Evolutionary conservation across 2,329 filamentous ascomycete genomes (phyloP).

Genomic region (Sporothrix curviconia): DNA sequence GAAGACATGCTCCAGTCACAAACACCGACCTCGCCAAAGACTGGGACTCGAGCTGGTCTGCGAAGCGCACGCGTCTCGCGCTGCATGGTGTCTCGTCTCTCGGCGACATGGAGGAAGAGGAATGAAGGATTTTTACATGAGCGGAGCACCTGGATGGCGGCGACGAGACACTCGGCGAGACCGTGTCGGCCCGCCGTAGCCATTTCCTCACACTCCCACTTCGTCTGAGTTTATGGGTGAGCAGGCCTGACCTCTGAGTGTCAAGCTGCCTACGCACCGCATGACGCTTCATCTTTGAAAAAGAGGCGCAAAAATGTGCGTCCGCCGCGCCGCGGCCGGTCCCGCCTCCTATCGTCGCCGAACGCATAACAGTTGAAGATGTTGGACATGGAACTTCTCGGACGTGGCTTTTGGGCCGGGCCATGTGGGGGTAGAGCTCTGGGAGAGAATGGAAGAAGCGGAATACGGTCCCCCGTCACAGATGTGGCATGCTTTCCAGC

Average conservation of each 20-base stretch:
- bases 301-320: slow-evolving; percentile 52
- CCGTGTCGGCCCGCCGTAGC: slow-evolving; percentile 85
- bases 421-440: slow-evolving; percentile 80
- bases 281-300: slow-evolving; percentile 52
- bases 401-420: slow-evolving; percentile 83
- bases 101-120: slow-evolving; percentile 95
- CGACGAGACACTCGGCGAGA: slow-evolving; percentile 54
- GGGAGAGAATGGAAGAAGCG: slow-evolving; percentile 95
- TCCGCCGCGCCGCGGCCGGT: slow-evolving; percentile 34
- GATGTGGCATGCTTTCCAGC: slow-evolving; percentile 39
- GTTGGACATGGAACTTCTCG: slow-evolving; percentile 89
- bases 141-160: slow-evolving; percentile 63
- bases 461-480: slow-evolving; percentile 51
- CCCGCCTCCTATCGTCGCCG: slow-evolving; percentile 46
- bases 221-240: slow-evolving; percentile 95
- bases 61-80: slow-evolving; percentile 86
- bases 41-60: slow-evolving; percentile 90
- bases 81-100: slow-evolving; percentile 96
- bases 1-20: slow-evolving; percentile 60
- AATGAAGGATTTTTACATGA: slow-evolving; percentile 82
- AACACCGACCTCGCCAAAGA: slow-evolving; percentile 46
- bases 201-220: slow-evolving; percentile 90
- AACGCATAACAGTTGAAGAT: slow-evolving; percentile 78
- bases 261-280: slow-evolving; percentile 71
- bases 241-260: slow-evolving; percentile 82